phyloP scores from a whole-genome alignment of 768 basidiomycete species.

The Sporobolomyces roseus region DNA sequence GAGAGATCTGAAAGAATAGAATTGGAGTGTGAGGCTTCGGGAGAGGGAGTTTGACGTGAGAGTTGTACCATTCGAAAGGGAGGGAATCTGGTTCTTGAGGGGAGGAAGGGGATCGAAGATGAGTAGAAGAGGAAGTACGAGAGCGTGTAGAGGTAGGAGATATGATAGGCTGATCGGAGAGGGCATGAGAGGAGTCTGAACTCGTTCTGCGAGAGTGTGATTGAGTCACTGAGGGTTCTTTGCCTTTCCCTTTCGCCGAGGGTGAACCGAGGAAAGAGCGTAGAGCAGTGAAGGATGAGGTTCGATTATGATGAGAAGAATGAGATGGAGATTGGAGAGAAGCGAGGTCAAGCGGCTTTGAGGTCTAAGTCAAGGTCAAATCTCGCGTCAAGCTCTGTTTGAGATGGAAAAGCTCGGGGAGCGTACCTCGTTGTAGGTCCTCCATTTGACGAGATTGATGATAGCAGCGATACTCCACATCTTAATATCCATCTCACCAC shows the following conservation, averaged over 20 bases:
- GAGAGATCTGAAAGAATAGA: conserved; percentile 27
- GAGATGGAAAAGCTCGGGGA: too few relatives aligned
- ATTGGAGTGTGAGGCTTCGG: conserved; percentile 2
- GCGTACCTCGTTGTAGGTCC: conserved; percentile 16
- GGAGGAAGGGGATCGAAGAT: not conserved
- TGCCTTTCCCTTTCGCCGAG: conserved; percentile 3
- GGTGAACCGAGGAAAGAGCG: not conserved
- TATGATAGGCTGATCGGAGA: not conserved
- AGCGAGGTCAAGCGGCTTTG: not conserved
- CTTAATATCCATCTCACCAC: conserved; percentile 10
- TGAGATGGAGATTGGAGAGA: not conserved
- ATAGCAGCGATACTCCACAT: conserved; percentile 31
- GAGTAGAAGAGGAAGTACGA: not conserved
- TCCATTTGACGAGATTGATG: conserved; percentile 33
- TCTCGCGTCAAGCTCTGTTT: not conserved
- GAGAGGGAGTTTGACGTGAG: not conserved
- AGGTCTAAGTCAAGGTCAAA: not conserved
- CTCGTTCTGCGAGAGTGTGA: too few relatives aligned
- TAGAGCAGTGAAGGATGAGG: not conserved
- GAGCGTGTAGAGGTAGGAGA: not conserved
- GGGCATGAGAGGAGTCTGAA: too few relatives aligned
- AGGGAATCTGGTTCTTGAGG: not conserved
- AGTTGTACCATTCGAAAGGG: conserved; percentile 20
- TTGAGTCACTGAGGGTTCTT: not conserved
- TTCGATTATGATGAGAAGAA: not conserved